phyloP scores from a whole-genome alignment of 1,284 basidiomycete genomes.

The Caloboletus firmus region DNA sequence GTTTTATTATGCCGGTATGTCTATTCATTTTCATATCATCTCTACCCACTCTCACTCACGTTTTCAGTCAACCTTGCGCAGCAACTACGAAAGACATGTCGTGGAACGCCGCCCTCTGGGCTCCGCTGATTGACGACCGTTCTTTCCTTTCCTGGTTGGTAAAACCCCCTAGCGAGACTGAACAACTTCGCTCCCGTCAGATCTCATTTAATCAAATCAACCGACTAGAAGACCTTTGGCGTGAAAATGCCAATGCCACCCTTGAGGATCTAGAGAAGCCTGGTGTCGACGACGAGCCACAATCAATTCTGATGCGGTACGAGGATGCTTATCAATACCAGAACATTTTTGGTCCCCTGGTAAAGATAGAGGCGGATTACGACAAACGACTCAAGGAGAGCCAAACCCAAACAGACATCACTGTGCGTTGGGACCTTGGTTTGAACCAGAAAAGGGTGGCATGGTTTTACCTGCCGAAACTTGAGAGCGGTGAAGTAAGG shows the following conservation, averaged over 20 bases:
- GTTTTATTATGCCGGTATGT: conserved; percentile 93
- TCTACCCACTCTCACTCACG: conserved; percentile 8
- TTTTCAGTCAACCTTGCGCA: conserved; percentile 89
- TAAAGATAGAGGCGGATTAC: conserved; percentile 99
- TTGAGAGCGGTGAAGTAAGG: conserved; percentile 97
- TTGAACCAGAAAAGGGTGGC: conserved; percentile 97
- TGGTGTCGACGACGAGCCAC: conserved; percentile 95
- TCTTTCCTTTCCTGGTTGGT: conserved; percentile 99
- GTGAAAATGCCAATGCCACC: conserved; percentile 92
- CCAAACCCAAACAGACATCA: conserved; percentile 96
- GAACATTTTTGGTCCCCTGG: conserved; percentile 97
- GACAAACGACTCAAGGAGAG: conserved; percentile 98
- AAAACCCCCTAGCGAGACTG: conserved; percentile 93
- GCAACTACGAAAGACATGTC: conserved; percentile 97
- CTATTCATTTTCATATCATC: background rate
- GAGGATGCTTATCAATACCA: conserved; percentile 99
- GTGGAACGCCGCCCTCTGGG: conserved; percentile 98
- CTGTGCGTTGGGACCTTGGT: conserved; percentile 96
- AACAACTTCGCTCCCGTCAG: conserved; percentile 92
- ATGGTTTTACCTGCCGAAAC: conserved; percentile 94
- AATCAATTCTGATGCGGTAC: conserved; percentile 86
- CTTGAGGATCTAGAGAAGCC: conserved; percentile 97
- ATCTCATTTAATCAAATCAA: conserved; percentile 98
- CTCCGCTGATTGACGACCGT: conserved; percentile 96
- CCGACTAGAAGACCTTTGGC: conserved; percentile 96